Base-by-base conservation (phyloP, 2,329 filamentous ascomycete genomes). In the Trichoderma atrobrunneum region DNA sequence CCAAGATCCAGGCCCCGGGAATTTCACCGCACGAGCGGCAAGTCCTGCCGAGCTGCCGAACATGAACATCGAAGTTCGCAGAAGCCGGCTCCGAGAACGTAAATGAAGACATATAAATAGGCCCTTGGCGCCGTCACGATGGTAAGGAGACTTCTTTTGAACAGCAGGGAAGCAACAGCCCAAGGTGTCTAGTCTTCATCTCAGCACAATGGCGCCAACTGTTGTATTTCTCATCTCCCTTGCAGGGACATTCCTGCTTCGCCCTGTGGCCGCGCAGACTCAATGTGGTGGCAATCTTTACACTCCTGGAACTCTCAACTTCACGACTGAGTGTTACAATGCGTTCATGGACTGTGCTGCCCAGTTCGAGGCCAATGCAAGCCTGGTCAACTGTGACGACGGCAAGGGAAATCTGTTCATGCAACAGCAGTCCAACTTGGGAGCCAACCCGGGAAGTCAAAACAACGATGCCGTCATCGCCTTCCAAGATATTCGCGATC, bases 341-440 rank as follows among this genome's bases (percentile, higher is more conserved):
- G 66, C 30, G 16, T 72, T 59, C 18, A 63, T 28, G 51, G 34
- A 62, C 24, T 72, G 71, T 32, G 32, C 34, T 6, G 30, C 71
- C 3, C 51, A 28, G 5, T 70, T 72, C n/a, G 43, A 62, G 30
- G 71, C 71, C 39, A 70, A 72, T 24, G 36, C 71, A 21, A 72
- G 56, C 57, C 21, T 56, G 12, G 72, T 71, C 14, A 39, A 72
- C 30, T 73, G 72, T 54, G 21, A 72, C 54, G 62, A 67, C 28
- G 68, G 56, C 69, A 73, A 71, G 26, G 18, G 71, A 34, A 67
- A 56, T n/a, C 10, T 63, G 21, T 63, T 63, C 34, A 67, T 73
- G 72, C 68, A 73, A 43, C 72, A 73, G 26, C 69, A 72, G 12
- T 56, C 72, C 10, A 73, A 73, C 11, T 18, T 71, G 11, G 43